Evolutionary conservation across 768 basidiomycete species (phyloP).

Genomic region (Amanita subjunquillea): DNA sequence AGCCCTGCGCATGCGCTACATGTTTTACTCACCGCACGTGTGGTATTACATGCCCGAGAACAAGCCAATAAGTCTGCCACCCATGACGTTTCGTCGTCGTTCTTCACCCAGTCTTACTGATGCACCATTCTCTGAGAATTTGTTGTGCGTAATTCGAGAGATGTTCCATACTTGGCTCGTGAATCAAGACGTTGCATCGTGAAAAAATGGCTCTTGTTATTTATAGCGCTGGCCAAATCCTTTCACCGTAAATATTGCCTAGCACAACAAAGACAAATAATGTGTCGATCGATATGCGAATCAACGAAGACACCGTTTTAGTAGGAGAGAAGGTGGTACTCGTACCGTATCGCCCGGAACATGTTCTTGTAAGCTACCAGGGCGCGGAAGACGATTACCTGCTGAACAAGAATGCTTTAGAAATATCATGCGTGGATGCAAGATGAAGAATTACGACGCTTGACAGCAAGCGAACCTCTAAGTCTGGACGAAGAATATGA

Average conservation of each 20-base stretch:
- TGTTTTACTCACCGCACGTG: constrained; percentile 1
- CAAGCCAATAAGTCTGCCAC: neutral
- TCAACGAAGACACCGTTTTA: constrained; percentile 58
- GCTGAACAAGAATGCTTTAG: constrained; percentile 23
- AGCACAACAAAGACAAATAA: constrained; percentile 1
- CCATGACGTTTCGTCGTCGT: neutral
- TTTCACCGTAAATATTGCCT: no score
- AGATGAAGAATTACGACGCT: constrained; percentile 53
- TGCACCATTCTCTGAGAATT: neutral
- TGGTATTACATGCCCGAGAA: constrained; percentile 3
- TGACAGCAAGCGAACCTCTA: constrained; percentile 82
- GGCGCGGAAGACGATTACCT: neutral
- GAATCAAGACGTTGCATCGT: no score
- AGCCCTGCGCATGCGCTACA: constrained; percentile 3
- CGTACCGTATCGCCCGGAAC: constrained; percentile 66
- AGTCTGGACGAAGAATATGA: constrained; percentile 73
- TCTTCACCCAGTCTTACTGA: neutral
- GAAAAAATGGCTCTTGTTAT: no score
- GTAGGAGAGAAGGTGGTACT: constrained; percentile 60
- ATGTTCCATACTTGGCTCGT: neutral
- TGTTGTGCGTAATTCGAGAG: no score
- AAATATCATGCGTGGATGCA: constrained; percentile 89
- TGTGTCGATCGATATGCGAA: constrained; percentile 35
- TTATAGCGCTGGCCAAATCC: no score
- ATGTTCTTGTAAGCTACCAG: constrained; percentile 30